Evolutionary conservation across 805 yeast genomes (phyloP), one percentile per base, ranked within the genome.

Genomic region (Candida ponderosae): DNA sequence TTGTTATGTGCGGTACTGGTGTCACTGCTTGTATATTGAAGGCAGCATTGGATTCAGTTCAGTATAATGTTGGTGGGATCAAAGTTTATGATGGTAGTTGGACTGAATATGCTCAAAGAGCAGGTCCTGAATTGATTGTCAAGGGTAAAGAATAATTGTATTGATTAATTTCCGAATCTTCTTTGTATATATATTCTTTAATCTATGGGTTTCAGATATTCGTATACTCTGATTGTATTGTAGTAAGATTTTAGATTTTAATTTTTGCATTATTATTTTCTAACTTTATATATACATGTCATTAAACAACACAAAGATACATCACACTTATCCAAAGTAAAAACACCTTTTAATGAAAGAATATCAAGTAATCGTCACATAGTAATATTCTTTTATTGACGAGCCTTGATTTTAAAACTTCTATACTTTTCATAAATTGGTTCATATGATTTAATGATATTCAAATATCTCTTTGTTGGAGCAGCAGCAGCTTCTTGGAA

Each of bases 1-100:
- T 93, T 35, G 83, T 82, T 29, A 77, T 85, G 85, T 93, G 98
- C 56, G 98, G 97, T 21, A 81, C 97, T 1, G 98, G 97, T 33
- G 97, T 93, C 34, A 81, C 97, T 10, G 97, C 97, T 1, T 86
- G 90, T 44, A 78, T 93, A 30, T 70, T 90, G 33, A 81, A 84
- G 58, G 65, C 81, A 8, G 97, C 95, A 2, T 56, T 83, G 31
- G 79, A 76, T 39, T 51, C 62, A n/a, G 66, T 73, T 10, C 78
- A 76, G 0, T 62, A 66, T 23, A 57, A 63, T 30, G 54, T 66
- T 7, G 57, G 56, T 5, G 70, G 67, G 16, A 63, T 80, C 13
- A 69, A 70, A 29, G 72, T 83, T 18, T 83, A 83, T 49, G 98
- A 93, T 51, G 98, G 95, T 10, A 76, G 86, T 31, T 84, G 95